phyloP scores from a whole-genome alignment of 257 asterid species.

The Mitragyna speciosa region DNA sequence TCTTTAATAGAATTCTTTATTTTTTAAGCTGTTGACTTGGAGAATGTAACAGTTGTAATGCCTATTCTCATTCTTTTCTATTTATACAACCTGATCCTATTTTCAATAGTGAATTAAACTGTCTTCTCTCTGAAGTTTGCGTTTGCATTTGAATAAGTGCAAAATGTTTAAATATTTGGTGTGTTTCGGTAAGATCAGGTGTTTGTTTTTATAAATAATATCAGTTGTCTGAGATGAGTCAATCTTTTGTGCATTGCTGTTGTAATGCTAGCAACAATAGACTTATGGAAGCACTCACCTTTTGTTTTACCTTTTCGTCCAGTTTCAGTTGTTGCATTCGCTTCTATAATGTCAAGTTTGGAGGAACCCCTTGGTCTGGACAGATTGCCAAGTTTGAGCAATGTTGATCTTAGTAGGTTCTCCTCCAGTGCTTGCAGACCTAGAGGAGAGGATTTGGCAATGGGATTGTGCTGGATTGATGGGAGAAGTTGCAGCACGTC shows the following conservation, averaged over 20 bases:
- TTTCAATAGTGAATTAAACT: background rate
- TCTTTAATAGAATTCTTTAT: background rate
- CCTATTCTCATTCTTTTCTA: background rate
- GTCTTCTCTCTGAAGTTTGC: background rate
- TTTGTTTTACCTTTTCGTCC: conserved; percentile 20
- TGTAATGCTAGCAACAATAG: conserved; percentile 21
- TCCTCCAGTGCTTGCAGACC: conserved; percentile 85
- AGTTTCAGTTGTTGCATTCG: conserved; percentile 31
- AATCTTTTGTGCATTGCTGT: conserved; percentile 15
- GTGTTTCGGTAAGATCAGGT: background rate
- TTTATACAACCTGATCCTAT: background rate
- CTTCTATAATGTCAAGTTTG: conserved; percentile 78
- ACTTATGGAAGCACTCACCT: conserved; percentile 17
- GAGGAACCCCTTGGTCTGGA: conserved; percentile 93
- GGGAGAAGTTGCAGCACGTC: conserved; percentile 93
- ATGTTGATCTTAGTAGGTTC: conserved; percentile 59
- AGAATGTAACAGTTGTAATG: background rate
- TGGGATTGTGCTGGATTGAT: conserved; percentile 80
- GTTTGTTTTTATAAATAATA: conserved; percentile 17
- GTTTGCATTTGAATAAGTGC: background rate
- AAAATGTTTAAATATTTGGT: background rate
- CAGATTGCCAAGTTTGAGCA: conserved; percentile 80
- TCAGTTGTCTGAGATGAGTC: conserved; percentile 3
- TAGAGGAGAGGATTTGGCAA: conserved; percentile 57
- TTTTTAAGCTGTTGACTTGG: background rate